Base-by-base conservation (phyloP, 192 early-diverging fungal species). In the Entophlyctis luteolus region DNA sequence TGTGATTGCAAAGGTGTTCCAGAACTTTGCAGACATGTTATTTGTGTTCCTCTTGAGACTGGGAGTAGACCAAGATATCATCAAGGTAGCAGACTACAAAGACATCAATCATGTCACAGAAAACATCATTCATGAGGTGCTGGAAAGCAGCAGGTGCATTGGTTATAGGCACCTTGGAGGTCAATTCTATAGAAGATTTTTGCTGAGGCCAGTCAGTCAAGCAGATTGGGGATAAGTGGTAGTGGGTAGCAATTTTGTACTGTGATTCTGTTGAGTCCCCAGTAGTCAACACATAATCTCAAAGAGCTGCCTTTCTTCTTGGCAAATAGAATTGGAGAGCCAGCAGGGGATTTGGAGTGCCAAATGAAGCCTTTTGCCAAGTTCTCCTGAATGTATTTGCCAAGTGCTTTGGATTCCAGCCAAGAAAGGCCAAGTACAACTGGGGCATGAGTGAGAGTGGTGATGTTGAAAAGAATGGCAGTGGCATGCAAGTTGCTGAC, bases 81-180 rank as follows among this genome's bases (percentile, higher is more conserved):
- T 86, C 81, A 1, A 76, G 23, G 52, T 76, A 75, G 52, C 23
- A 32, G 4, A 72, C 32, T 2, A 75, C 62, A 48, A 4, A 49
- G 2, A 37, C 29, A 32, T 66, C 74, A 22, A 58, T 37, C 4
- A 67, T n/a, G 18, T 80, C 77, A 0, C 48, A 10, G 27, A 89
- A 59, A 2, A 77, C 45, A 18, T 81, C 68, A 42, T 85, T 81
- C n/a, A 86, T 83, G 1, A 82, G 45, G 0, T 62, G 59, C 60
- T 83, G 78, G 71, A 91, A 89, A 0, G 78, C 70, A 0, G 76
- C 82, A 0, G 86, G 83, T 0, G 79, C 57, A 10, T 63, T 50
- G 25, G 62, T 52, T 2, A 31, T 65, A 65, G 29, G 63, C 63
- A 59, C 56, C 47, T 14, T 29, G 42, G 4, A 65, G 63, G 56